Percentiles rank a stretch among this genome's conserved stretches.
Conservation (phyloP, 2,329 filamentous ascomycete genomes). For the Byssochlamys sp. region DNA sequence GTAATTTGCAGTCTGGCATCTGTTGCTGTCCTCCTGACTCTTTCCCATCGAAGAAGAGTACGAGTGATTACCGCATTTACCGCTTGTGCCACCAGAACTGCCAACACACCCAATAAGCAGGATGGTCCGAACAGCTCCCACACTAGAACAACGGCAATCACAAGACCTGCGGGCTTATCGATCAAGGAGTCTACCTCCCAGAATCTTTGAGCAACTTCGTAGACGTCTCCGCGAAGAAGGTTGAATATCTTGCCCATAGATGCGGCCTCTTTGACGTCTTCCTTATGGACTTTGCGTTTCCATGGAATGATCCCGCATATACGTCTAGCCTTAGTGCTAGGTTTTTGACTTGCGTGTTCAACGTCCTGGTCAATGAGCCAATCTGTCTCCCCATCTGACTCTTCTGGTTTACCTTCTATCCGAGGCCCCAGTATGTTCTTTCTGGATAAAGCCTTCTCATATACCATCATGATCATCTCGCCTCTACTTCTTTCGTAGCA, state of each 20-base stretch:
- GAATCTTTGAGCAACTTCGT: conserved; percentile 47
- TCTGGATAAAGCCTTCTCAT: conserved; percentile 63
- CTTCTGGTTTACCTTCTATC: conserved; percentile 19
- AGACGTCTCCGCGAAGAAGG: conserved; percentile 55
- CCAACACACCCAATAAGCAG: conserved; percentile 62
- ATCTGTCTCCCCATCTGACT: conserved; percentile 8
- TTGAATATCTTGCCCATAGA: conserved; percentile 88
- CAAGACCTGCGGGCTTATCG: conserved; percentile 64
- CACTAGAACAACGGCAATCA: conserved; percentile 63
- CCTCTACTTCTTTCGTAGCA: conserved; percentile 75
- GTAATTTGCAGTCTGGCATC: conserved; percentile 71
- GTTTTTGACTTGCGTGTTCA: neutral
- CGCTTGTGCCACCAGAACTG: conserved; percentile 59
- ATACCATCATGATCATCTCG: conserved; percentile 76
- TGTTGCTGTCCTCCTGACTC: conserved; percentile 60
- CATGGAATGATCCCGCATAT: conserved; percentile 8
- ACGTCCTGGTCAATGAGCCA: conserved; percentile 6
- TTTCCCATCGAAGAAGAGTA: conserved; percentile 58
- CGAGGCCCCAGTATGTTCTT: conserved; percentile 45
- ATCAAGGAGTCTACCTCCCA: conserved; percentile 77
- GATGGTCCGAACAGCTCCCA: conserved; percentile 73
- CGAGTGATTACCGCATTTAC: conserved; percentile 61
- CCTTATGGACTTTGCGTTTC: conserved; percentile 16
- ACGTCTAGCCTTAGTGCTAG: neutral
- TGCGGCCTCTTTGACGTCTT: conserved; percentile 48